Percentiles rank a stretch among this genome's conserved stretches.
phyloP scores from a whole-genome alignment of 2,329 filamentous ascomycete species.

The Dothideomycetes sp. region DNA sequence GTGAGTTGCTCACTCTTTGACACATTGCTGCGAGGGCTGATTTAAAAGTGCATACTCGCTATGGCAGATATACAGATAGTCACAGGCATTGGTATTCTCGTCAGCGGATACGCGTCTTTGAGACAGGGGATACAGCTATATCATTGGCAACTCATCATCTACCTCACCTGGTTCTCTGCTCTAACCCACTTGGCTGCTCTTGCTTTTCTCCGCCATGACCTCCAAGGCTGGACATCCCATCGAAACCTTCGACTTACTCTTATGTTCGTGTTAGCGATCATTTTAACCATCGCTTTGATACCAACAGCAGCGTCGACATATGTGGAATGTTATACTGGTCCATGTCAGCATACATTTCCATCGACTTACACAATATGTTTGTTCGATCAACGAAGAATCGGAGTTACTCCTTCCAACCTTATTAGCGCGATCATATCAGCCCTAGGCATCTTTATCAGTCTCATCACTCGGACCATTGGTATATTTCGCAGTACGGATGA shows the following conservation, averaged over 20 bases:
- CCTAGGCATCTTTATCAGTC: neutral
- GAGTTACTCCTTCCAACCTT: too few relatives aligned
- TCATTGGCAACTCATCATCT: neutral
- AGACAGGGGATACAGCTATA: neutral
- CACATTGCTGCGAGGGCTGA: neutral
- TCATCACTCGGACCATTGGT: neutral
- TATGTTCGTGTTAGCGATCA: neutral
- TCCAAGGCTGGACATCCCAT: neutral
- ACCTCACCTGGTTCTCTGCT: neutral
- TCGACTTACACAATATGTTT: neutral
- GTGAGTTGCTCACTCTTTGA: neutral
- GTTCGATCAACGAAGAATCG: too few relatives aligned
- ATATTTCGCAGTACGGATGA: too few relatives aligned
- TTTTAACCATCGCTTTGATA: neutral
- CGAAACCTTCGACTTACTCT: neutral
- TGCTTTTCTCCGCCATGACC: neutral
- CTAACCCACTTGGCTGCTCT: neutral
- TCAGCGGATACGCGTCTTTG: neutral
- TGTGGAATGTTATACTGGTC: neutral
- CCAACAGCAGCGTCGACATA: neutral
- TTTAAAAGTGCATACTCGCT: neutral
- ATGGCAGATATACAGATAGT: neutral
- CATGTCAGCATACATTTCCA: neutral
- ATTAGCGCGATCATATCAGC: neutral
- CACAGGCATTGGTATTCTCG: neutral